Evolutionary conservation across 2,329 filamentous ascomycete species (phyloP), one percentile per base, ranked within the genome.

Genomic region (Blastomyces silverae): DNA sequence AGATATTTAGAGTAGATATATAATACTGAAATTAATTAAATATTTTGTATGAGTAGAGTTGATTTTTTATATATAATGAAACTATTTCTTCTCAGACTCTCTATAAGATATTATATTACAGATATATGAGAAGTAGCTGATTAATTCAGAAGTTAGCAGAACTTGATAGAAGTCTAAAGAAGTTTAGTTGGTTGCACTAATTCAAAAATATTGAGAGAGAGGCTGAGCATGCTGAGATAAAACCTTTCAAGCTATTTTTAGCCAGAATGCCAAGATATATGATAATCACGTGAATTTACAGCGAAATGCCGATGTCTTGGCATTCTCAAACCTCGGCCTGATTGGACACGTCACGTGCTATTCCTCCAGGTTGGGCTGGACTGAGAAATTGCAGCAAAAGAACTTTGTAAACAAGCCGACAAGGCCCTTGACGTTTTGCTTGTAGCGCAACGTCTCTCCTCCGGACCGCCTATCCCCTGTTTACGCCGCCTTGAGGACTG

Each of bases 261-360:
- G 37, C 10, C 37, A 13, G 0, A 25, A 25, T 11, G 25, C 25
- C 22, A 53, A 53, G 25, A 28, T 8, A 34, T 31, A 6, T 56
- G 53, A 2, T 2, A 55, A 17, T 0, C 53, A 56, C 53, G 53
- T 56, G 53, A 37, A 13, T 31, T 15, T 15, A 22, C 3, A 8
- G 34, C 34, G 34, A 7, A 1, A 37, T 37, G 28, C 10, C 10
- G 2, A 25, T 44, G 48, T 17, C 50, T 53, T 53, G 50, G 50
- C 50, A 37, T 56, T 37, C 3, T 20, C 28, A 22, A 57, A 17
- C 59, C 59, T 61, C 59, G 44, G 59, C 44, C 59, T 61, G 44
- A 61, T 61, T 61, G 59, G 59, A 11, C 31, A 20, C 28, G 17
- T 52, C 59, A 61, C 59, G 59, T 61, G 59, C 7, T 28, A 3